Evolutionary conservation across 75 land plant species (phyloP).

Genomic region (Pinus albicaulis): DNA sequence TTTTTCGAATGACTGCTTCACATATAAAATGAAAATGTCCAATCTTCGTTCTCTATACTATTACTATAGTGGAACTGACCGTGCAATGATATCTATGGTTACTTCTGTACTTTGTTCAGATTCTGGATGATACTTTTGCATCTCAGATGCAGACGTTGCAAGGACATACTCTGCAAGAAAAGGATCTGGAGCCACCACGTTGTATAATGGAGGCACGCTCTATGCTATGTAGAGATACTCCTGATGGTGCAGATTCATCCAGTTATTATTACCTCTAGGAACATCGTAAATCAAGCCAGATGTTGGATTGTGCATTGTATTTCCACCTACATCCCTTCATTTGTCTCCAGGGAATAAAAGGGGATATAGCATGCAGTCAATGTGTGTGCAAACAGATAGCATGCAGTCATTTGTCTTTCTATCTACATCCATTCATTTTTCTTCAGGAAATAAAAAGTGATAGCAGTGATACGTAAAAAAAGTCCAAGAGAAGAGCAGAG

Average conservation of each 20-base stretch:
- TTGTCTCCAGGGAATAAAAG: too few species aligned
- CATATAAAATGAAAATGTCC: background rate
- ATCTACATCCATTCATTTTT: too few species aligned
- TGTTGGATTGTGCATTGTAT: too few species aligned
- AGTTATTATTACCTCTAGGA: slow-evolving; percentile 12
- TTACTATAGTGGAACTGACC: background rate
- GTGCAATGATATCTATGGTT: background rate
- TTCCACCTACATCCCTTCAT: too few species aligned
- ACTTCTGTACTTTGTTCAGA: slow-evolving; percentile 33
- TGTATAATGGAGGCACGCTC: slow-evolving; percentile 73
- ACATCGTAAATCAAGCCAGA: too few species aligned
- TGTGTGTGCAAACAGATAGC: too few species aligned
- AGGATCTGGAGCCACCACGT: slow-evolving; percentile 79
- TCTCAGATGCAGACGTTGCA: slow-evolving; percentile 77
- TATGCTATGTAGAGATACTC: slow-evolving; percentile 55
- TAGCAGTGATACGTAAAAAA: too few species aligned
- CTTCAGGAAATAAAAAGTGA: too few species aligned
- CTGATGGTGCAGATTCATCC: slow-evolving; percentile 36
- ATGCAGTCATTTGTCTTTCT: too few species aligned
- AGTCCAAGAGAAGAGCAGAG: too few species aligned
- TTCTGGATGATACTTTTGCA: slow-evolving; percentile 72
- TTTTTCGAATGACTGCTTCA: background rate
- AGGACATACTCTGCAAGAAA: slow-evolving; percentile 68
- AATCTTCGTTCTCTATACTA: too few species aligned
- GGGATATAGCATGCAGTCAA: too few species aligned